These are phyloP conservation scores for Huntiella omanensis DNA, from an alignment of 2,329 filamentous ascomycete genomes.

Conservation along the genomic window DNA sequence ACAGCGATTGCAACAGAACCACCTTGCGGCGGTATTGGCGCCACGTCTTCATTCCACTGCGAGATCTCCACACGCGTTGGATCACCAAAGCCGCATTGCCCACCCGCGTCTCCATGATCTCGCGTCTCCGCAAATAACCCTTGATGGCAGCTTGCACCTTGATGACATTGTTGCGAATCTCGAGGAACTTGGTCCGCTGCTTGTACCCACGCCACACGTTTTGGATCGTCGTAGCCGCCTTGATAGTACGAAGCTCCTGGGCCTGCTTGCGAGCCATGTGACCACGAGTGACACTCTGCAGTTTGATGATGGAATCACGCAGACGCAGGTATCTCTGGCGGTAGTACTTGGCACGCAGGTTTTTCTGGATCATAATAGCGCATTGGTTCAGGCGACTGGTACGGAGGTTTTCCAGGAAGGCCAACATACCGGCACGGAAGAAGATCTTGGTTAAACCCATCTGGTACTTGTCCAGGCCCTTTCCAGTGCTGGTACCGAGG, in stretches of 20 bases:
- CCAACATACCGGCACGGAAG: conserved; percentile 97
- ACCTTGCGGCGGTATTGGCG: conserved; percentile 79
- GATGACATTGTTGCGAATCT: conserved; percentile 67
- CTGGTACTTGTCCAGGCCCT: conserved; percentile 83
- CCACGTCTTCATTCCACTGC: conserved; percentile 63
- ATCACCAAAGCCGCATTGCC: conserved; percentile 84
- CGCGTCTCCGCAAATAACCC: conserved; percentile 75
- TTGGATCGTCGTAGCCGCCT: conserved; percentile 86
- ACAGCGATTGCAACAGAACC: conserved; percentile 76
- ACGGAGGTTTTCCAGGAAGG: conserved; percentile 85
- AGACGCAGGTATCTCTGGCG: conserved; percentile 78
- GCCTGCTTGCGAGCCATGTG: conserved; percentile 60
- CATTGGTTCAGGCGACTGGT: conserved; percentile 82
- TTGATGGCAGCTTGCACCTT: conserved; percentile 79
- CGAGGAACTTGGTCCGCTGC: conserved; percentile 62
- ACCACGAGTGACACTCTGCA: conserved; percentile 63
- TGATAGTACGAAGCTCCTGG: conserved; percentile 63
- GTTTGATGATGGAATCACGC: conserved; percentile 57
- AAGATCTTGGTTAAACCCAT: conserved; percentile 97
- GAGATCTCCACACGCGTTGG: conserved; percentile 74
- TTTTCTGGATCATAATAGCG: conserved; percentile 97
- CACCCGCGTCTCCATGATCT: conserved; percentile 83
- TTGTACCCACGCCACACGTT: conserved; percentile 86
- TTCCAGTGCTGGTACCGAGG: conserved; percentile 55
- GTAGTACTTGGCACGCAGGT: conserved; percentile 87